Conservation (phyloP, 331 rosid species). For the Erythrophleum ivorense region DNA sequence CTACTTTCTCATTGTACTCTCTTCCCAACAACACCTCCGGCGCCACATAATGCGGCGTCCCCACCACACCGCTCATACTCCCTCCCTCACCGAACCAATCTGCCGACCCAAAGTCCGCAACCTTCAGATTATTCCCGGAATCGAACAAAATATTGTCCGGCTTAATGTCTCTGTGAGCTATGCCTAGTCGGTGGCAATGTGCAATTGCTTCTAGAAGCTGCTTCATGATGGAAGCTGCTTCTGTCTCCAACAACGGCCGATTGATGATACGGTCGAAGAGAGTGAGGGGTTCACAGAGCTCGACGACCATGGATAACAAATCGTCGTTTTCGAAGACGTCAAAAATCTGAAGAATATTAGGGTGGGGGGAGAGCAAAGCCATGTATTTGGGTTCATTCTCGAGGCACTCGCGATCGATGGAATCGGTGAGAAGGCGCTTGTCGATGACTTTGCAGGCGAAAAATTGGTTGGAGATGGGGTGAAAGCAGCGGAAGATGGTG, state of each 20-base stretch:
- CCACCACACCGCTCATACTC: constrained; percentile 64
- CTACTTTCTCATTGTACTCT: constrained; percentile 63
- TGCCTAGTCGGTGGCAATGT: constrained; percentile 68
- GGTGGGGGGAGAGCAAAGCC: constrained; percentile 68
- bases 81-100: constrained; percentile 64
- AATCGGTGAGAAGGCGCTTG: constrained; percentile 58
- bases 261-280: constrained; percentile 67
- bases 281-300: constrained; percentile 63
- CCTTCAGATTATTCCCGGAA: constrained; percentile 51
- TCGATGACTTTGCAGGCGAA: constrained; percentile 74
- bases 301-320: constrained; percentile 54
- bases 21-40: constrained; percentile 78
- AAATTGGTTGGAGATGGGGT: constrained; percentile 41
- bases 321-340: constrained; percentile 59
- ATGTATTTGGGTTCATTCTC: constrained; percentile 74
- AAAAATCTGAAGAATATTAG: constrained; percentile 59
- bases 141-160: constrained; percentile 81
- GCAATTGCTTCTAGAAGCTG: constrained; percentile 63
- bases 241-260: constrained; percentile 50
- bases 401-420: constrained; percentile 68
- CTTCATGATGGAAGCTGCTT: constrained; percentile 52
- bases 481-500: constrained; percentile 62
- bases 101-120: constrained; percentile 87
- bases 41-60: constrained; percentile 79
- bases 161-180: constrained; percentile 76